A percentile compares a stretch with the other conserved stretches of the same genome.
Conservation (phyloP, 1,284 basidiomycete genomes). For the Blastosporella zonata region DNA sequence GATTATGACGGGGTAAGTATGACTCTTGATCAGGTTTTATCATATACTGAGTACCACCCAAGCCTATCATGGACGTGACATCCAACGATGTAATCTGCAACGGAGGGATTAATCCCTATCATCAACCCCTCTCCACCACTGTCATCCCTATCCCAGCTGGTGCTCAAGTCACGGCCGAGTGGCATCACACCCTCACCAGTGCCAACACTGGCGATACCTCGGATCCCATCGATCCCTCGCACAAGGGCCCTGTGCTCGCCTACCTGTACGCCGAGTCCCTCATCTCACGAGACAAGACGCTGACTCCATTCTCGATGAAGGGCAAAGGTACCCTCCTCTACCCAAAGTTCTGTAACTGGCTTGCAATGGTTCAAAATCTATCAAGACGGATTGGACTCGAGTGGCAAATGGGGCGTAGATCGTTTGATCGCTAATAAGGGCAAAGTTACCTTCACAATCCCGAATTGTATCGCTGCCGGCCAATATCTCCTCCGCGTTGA, state of each 20-base stretch:
- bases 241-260: slow-evolving; percentile 52
- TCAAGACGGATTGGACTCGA: slow-evolving; percentile 39
- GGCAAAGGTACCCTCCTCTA: slow-evolving; percentile 32
- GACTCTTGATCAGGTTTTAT: background rate
- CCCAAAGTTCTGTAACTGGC: slow-evolving; percentile 43
- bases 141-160: slow-evolving; percentile 51
- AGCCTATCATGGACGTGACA: slow-evolving; percentile 48
- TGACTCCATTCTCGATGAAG: slow-evolving; percentile 29
- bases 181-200: slow-evolving; percentile 48
- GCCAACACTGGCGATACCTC: slow-evolving; percentile 40
- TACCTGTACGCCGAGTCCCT: slow-evolving; percentile 37
- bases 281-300: background rate
- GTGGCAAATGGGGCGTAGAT: slow-evolving; percentile 44
- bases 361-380: slow-evolving; percentile 53
- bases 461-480: slow-evolving; percentile 44
- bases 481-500: slow-evolving; percentile 51
- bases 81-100: slow-evolving; percentile 58
- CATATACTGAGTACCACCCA: slow-evolving; percentile 1
- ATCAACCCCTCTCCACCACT: slow-evolving; percentile 44
- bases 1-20: slow-evolving; percentile 47
- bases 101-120: slow-evolving; percentile 56
- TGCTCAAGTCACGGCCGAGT: slow-evolving; percentile 47
- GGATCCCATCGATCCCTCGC: slow-evolving; percentile 50
- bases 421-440: slow-evolving; percentile 48
- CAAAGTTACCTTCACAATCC: slow-evolving; percentile 48